Base-by-base conservation (phyloP, 768 basidiomycete species). In the Gymnopilus junonius region DNA sequence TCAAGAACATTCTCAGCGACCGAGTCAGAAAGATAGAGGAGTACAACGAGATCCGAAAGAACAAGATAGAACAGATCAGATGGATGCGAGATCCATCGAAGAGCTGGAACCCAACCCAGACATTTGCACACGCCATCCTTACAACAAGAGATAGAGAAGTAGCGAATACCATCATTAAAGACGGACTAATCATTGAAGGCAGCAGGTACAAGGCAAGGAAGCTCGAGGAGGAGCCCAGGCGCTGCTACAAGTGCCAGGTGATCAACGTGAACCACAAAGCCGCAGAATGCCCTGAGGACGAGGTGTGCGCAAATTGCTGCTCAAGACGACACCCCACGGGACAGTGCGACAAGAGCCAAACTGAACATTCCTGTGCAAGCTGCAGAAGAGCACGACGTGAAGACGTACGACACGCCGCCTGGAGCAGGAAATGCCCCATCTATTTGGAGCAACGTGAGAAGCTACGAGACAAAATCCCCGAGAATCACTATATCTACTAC, bases 231-330 rank as follows among this genome's bases (percentile, higher is more conserved):
- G 53, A 66, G 17, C 65, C 62, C 0, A 56, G 31, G 32, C 11
- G 59, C 1, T 66, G 65, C 58, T 66, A 59, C 61, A 59, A 51
- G 27, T 66, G 65, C 45, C 65, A 66, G 20, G 11, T 60, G 6
- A 27, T 58, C 10, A 43, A 57, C 4, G 37, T 61, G 14, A 54
- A 51, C 15, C 65, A 66, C 62, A 55, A 34, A 8, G 61, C 65
- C 8, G 46, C 43, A 4, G 21, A 15, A 4, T 66, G 65, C 58
- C 21, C 14, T 15, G 21, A 27, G 8, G 21, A 17, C 20, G 61
- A 66, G 20, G 53, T 51, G 25, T 66, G 65, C 37, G 61, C 65
- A 7, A 63, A 66, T 20, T 65, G 65, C 51, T 34, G 59, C 21
- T 20, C 48, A 10, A 55, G 31, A 7, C 27, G 57, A 8, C 65